phyloP scores from a whole-genome alignment of 768 basidiomycete genomes.

The Hypholoma sublateritium region DNA sequence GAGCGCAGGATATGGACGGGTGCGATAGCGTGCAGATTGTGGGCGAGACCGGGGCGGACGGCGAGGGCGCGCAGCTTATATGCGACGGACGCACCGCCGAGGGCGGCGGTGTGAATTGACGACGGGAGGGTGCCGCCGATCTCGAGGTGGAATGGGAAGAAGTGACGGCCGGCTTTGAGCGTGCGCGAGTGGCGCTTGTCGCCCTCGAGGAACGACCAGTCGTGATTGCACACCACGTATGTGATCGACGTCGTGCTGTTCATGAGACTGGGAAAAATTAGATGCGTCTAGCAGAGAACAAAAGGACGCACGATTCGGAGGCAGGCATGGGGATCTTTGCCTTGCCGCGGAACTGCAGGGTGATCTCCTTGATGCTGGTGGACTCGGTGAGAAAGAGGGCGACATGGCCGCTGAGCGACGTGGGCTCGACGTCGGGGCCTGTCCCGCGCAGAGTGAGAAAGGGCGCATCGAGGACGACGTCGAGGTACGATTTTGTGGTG shows the following conservation, averaged over 20 bases:
- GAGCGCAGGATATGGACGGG: constrained; percentile 72
- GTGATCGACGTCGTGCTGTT: constrained; percentile 47
- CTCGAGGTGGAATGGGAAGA: constrained; percentile 89
- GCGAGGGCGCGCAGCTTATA: constrained; percentile 91
- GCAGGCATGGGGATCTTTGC: constrained; percentile 63
- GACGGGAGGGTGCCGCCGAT: constrained; percentile 87
- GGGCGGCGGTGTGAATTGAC: constrained; percentile 53
- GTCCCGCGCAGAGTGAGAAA: constrained; percentile 73
- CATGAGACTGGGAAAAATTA: constrained; percentile 32
- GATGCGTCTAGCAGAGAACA: constrained; percentile 1
- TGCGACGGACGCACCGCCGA: constrained; percentile 64
- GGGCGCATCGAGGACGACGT: constrained; percentile 75
- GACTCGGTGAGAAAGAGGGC: constrained; percentile 78
- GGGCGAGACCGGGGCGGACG: constrained; percentile 61
- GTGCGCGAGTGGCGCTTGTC: constrained; percentile 79
- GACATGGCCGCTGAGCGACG: constrained; percentile 78
- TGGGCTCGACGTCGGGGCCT: constrained; percentile 82
- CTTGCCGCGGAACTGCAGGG: constrained; percentile 82
- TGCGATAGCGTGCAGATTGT: constrained; percentile 56
- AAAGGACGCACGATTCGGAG: constrained; percentile 54
- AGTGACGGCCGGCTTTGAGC: constrained; percentile 92
- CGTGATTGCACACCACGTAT: constrained; percentile 74
- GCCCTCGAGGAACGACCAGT: constrained; percentile 92
- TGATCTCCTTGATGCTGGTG: constrained; percentile 82
- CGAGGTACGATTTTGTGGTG: constrained; percentile 47